These are phyloP conservation scores for Podaxis sp. DNA, from an alignment of 768 basidiomycete genomes.

Conservation along the genomic window DNA sequence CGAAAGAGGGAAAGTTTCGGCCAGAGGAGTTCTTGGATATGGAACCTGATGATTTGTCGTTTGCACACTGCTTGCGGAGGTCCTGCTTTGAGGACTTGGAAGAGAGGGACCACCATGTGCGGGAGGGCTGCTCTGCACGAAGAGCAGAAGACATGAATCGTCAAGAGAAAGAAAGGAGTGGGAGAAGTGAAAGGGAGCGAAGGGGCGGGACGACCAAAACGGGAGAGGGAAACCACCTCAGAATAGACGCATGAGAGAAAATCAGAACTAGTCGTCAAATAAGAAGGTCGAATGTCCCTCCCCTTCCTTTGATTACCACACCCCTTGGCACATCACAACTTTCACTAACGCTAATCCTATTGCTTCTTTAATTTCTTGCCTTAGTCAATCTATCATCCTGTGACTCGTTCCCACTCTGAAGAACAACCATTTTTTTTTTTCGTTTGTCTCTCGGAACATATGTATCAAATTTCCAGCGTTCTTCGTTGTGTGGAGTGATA, in stretches of 20 bases:
- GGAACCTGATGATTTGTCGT: constrained; percentile 29
- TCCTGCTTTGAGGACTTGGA: constrained; percentile 33
- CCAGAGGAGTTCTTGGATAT: constrained; percentile 23
- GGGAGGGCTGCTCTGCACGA: constrained; percentile 32
- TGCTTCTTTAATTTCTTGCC: background rate
- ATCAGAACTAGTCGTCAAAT: constrained; percentile 5
- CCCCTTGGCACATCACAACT: constrained; percentile 10
- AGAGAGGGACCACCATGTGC: constrained; percentile 48
- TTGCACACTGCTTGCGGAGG: constrained; percentile 26
- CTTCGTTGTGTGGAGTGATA: background rate
- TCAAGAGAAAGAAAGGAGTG: constrained; percentile 17
- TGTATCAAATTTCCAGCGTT: background rate
- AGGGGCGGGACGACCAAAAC: constrained; percentile 17
- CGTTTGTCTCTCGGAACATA: background rate
- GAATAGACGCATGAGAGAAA: constrained; percentile 12
- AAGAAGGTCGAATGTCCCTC: constrained; percentile 1
- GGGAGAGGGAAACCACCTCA: constrained; percentile 10
- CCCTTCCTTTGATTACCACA: constrained; percentile 2
- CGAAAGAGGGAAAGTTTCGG: constrained; percentile 50
- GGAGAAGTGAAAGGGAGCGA: constrained; percentile 22
- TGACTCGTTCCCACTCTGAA: background rate
- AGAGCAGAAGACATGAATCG: constrained; percentile 34
- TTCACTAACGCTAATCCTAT: background rate
- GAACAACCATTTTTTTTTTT: background rate
- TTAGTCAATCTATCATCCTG: background rate